Evolutionary conservation across 805 yeast species (phyloP).

Genomic region (Lipomyces starkeyi): DNA sequence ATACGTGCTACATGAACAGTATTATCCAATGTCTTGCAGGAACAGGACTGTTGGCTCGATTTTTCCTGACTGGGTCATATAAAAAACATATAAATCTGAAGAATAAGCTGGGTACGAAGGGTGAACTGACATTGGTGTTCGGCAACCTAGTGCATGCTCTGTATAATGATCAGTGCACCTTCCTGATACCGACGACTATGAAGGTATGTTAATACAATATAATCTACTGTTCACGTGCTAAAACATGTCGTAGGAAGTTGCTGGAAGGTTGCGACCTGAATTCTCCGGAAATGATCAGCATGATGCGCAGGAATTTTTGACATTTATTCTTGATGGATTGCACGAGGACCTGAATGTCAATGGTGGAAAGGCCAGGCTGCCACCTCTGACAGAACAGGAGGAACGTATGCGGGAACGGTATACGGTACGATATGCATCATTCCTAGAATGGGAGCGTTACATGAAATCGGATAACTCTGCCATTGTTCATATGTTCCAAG

Average conservation of each 20-base stretch:
- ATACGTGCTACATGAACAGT: conserved; percentile 93
- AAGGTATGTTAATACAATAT: conserved; percentile 46
- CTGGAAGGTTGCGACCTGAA: conserved; percentile 69
- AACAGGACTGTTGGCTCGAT: conserved; percentile 65
- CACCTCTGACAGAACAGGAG: conserved; percentile 71
- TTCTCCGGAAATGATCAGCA: conserved; percentile 78
- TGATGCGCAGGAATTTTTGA: conserved; percentile 83
- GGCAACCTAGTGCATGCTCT: conserved; percentile 62
- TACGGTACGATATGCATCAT: conserved; percentile 79
- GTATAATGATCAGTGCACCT: conserved; percentile 55
- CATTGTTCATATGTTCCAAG: conserved; percentile 83
- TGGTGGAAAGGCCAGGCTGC: conserved; percentile 59
- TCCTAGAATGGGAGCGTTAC: conserved; percentile 92
- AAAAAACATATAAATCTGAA: conserved; percentile 70
- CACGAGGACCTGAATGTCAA: conserved; percentile 82
- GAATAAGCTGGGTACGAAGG: conserved; percentile 80
- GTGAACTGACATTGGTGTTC: conserved; percentile 73
- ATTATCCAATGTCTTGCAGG: conserved; percentile 84
- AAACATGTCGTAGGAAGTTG: conserved; percentile 46
- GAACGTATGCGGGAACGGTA: conserved; percentile 73
- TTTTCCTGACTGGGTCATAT: conserved; percentile 67
- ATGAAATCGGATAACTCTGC: conserved; percentile 77
- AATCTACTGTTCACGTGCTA: background rate
- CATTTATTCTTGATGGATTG: conserved; percentile 72
- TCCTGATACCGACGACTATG: conserved; percentile 66